Evolutionary conservation across 2,329 filamentous ascomycete species (phyloP), one percentile per base, ranked within the genome.

Genomic region (Clonostachys solani): DNA sequence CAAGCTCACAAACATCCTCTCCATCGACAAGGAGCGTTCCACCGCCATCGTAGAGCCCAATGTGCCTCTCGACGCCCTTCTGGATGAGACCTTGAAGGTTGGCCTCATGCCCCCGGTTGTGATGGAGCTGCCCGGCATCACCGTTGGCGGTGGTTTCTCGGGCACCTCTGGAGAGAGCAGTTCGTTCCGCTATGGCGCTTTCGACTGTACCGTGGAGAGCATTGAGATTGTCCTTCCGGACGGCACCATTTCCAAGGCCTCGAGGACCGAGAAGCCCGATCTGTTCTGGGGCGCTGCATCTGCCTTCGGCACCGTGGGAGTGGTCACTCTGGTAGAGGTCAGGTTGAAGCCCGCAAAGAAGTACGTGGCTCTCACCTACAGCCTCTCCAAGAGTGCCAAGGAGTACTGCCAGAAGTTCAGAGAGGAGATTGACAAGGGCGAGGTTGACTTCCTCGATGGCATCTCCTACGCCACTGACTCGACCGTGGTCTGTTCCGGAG

Each of bases 81-180:
- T 86, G 12, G 72, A 75, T 46, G 77, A 75, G 5, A 80, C 82
- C 1, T 56, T 83, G n/a, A 63, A 67, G 17, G 63, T 77, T 46
- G 74, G 73, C 2, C 67, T 87, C 2, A 68, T 87, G 3, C 83
- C 84, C 1, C 78, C 80, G 0, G 81, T 88, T 0, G 83, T 87
- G 6, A 85, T 85, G 78, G 84, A 87, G 58, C 86, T 87, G 48
- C 83, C 82, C 3, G 83, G 81, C n/a, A 88, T 87, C 59, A 88
- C 84, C 2, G 80, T 78, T 6, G 84, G 84, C 19, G 84, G 84
- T 35, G 83, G 80, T 4, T 87, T 84, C 61, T 78, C 81, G 41
- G 83, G 84, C 2, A 84, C 80, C 1, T 79, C 82, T 8, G 84
- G 83, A 12, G 84, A 87, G 62, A 86, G 81, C 64, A 84, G 79